Conservation (phyloP, 306 rosid genomes). For the Quercus bicolor region DNA sequence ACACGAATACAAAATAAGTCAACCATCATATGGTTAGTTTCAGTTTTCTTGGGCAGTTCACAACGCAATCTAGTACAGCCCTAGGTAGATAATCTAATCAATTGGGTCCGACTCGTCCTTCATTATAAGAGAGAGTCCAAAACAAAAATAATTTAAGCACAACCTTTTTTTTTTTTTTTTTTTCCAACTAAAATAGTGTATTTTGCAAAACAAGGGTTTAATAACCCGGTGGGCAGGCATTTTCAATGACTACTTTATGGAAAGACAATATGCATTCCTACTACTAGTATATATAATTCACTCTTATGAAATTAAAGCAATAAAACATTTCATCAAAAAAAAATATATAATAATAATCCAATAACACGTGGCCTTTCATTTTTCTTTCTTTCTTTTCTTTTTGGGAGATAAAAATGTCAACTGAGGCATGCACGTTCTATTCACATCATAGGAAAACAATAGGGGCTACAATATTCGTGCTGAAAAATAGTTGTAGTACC, state of each 20-base stretch:
- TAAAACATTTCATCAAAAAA: not conserved
- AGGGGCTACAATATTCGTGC: not conserved
- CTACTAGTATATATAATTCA: not conserved
- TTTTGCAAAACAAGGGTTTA: no score
- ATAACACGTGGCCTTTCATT: not conserved
- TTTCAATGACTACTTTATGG: not conserved
- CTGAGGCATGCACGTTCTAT: not conserved
- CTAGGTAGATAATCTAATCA: constrained; percentile 26
- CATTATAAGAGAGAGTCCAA: not conserved
- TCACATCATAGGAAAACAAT: not conserved
- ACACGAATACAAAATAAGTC: constrained; percentile 21
- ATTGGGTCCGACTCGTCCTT: constrained; percentile 19
- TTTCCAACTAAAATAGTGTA: no score
- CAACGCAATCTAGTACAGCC: constrained; percentile 42
- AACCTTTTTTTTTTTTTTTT: not conserved
- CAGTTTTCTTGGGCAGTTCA: constrained; percentile 51
- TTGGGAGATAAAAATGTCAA: not conserved
- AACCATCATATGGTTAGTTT: constrained; percentile 32
- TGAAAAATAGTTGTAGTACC: not conserved
- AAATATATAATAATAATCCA: no score
- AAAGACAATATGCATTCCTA: not conserved
- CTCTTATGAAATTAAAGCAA: not conserved
- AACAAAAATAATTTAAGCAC: not conserved
- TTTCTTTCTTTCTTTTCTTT: not conserved
- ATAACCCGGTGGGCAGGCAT: no score